Conservation (phyloP, 2,329 filamentous ascomycete genomes). For the Amauroascus niger region DNA sequence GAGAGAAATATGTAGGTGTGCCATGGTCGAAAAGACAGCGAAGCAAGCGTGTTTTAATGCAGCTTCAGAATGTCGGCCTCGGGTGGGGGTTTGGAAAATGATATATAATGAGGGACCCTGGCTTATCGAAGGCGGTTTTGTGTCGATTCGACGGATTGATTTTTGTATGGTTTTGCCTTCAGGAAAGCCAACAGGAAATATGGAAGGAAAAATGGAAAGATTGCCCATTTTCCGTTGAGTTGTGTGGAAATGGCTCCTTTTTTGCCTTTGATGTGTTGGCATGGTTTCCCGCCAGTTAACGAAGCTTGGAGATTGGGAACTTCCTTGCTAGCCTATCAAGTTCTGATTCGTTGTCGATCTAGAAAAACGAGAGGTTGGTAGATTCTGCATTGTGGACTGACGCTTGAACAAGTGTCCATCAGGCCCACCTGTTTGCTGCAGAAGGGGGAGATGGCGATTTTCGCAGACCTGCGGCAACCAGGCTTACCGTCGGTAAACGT, state of each 20-base stretch:
- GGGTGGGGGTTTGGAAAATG: constrained; percentile 23
- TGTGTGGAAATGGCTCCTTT: constrained; percentile 13
- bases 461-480: constrained; percentile 4
- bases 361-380: constrained; percentile 26
- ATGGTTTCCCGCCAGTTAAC: constrained; percentile 74
- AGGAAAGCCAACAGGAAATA: constrained; percentile 6
- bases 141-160: constrained; percentile 12
- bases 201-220: constrained; percentile 4
- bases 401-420: constrained; percentile 11
- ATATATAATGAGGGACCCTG: constrained; percentile 14
- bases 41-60: constrained; percentile 24
- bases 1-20: constrained; percentile 10
- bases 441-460: constrained; percentile 2
- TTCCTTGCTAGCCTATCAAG: constrained; percentile 40
- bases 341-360: constrained; percentile 32
- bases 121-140: constrained; percentile 8
- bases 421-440: constrained; percentile 11
- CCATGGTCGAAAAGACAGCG: constrained; percentile 17
- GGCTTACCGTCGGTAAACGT: constrained; percentile 10
- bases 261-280: constrained; percentile 67
- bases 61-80: constrained; percentile 18
- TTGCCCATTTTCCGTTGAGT: constrained; percentile 4
- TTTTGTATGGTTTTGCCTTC: constrained; percentile 7
- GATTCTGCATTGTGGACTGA: constrained; percentile 10
- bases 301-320: constrained; percentile 51